A percentile compares a stretch with the other conserved stretches of the same genome.
These are phyloP conservation scores for Trifolium pratense DNA, from an alignment of 306 rosid species.

Conservation along the genomic window DNA sequence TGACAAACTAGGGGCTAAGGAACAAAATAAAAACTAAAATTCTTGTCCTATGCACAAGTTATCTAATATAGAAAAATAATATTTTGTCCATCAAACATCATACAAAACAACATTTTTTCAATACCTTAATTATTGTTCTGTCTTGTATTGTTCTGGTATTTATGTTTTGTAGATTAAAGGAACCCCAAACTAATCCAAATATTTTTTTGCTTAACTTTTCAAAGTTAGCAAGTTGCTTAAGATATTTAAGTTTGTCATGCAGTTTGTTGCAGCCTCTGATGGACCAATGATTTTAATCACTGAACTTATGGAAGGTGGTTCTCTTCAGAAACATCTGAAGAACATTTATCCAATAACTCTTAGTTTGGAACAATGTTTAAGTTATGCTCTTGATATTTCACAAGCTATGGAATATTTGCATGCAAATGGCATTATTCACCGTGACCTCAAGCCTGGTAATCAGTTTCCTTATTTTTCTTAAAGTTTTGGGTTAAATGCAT, in stretches of 20 bases:
- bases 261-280: constrained; percentile 35
- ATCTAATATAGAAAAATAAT: too few relatives aligned
- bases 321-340: constrained; percentile 3
- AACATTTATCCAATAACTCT: background rate
- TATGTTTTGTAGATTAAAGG: too few relatives aligned
- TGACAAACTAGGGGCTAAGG: too few relatives aligned
- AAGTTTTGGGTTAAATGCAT: too few relatives aligned
- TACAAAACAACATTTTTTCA: too few relatives aligned
- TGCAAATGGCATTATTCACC: constrained; percentile 31
- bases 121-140: too few relatives aligned
- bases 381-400: constrained; percentile 34
- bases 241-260: background rate
- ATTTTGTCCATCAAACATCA: too few relatives aligned
- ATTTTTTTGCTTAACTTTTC: background rate
- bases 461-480: background rate
- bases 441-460: constrained; percentile 36
- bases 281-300: constrained; percentile 35
- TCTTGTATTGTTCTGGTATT: too few relatives aligned
- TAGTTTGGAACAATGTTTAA: constrained; percentile 11
- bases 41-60: too few relatives aligned
- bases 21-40: too few relatives aligned
- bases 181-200: background rate
- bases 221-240: background rate
- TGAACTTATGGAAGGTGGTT: constrained; percentile 28
- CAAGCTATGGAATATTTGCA: constrained; percentile 38